Base-by-base conservation (phyloP, 352 stramenopile species). In the Pythium aquatile region DNA sequence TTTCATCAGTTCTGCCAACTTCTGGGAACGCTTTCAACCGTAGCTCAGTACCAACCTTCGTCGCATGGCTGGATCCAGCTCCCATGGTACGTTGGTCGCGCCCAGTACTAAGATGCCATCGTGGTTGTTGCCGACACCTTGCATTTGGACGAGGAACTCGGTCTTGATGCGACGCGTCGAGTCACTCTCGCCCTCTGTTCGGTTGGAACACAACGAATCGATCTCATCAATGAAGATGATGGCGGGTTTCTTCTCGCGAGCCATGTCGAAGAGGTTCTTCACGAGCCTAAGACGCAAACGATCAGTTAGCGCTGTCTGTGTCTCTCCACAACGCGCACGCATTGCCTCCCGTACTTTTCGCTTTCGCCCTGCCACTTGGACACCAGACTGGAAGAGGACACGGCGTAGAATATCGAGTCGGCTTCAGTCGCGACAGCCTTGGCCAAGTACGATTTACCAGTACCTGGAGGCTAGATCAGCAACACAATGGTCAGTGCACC, bases 151-250 rank as follows among this genome's bases (percentile, higher is more conserved):
- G 56, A 99, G 88, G 58, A 99, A 99, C 78, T 99, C 97, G 10
- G 97, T 99, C 72, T 99, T 99, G 66, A 99, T 97, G 58, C 96
- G 83, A 57, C 97, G 75, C 7, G 96, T 94, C 5, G 91, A 97
- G 64, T 99, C 96, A 63, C 98, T 98, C 71, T 99, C 96, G 55
- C 92, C 96, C 54, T 98, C 95, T 0, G 87, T 90, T 59, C 97
- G 82, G 55, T 78, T 97, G 32, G 93, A 97, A 37, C 84, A 91
- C n/a, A 99, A 68, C 28, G 91, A 98, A 77, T 99, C 97, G 53
- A 99, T 97, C 81, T 99, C 97, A 74, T 99, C 97, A 59, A 99
- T 98, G 69, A 99, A 99, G 64, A 99, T 98, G 69, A 98, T 99
- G 33, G 93, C 81, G 24, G 86, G 87, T 39, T 95, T 91, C 63